Evolutionary conservation across 257 asterid species (phyloP), one percentile per base, ranked within the genome.

Genomic region (Solanum medicagineum): DNA sequence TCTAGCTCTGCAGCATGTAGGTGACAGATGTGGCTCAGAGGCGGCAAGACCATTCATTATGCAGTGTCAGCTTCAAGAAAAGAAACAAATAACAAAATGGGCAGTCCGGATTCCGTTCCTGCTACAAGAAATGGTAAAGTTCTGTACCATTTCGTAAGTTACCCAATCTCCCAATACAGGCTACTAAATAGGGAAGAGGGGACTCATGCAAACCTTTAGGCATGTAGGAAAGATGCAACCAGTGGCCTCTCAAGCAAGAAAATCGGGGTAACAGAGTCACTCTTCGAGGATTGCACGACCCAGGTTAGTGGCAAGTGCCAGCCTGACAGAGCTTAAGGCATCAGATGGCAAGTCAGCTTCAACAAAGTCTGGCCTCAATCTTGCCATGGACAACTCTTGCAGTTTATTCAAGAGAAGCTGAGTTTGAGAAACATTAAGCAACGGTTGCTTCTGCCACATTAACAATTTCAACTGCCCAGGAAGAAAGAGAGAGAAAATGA

Each of bases 201-300:
- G 17, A 51, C 55, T 14, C 15, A 49, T 14, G 15, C 24, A 75
- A 47, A 24, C 49, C 62, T 51, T 51, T 2, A 77, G 16, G 45
- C 82, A 51, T 75, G 62, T 77, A 4, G 47, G 24, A 53, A 51
- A 53, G 65, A 77, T 53, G 24, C 45, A 53, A 53, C 17, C 42
- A 51, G 26, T 77, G 26, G 16, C 47, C 65, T 77, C 24, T 77
- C 26, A 77, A 53, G 49, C 65, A 77, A 53, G 83, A 77, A 70
- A 77, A 77, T 47, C 9, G 65, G 26, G 65, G 17, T 29, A 69
- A 54, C 56, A 57, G 73, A 79, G 85, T 91, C 84, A 96, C 84
- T 96, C 98, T 15, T 94, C 92, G 1, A 96, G 99, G 83, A 93
- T 88, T 29, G 98, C 97, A 22, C 99, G 97, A 6, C 99, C 99